A percentile compares a stretch with the other conserved stretches of the same genome.
These are phyloP conservation scores for Talaromyces wortmannii DNA, from an alignment of 495 filamentous ascomycete genomes.

Conservation along the genomic window DNA sequence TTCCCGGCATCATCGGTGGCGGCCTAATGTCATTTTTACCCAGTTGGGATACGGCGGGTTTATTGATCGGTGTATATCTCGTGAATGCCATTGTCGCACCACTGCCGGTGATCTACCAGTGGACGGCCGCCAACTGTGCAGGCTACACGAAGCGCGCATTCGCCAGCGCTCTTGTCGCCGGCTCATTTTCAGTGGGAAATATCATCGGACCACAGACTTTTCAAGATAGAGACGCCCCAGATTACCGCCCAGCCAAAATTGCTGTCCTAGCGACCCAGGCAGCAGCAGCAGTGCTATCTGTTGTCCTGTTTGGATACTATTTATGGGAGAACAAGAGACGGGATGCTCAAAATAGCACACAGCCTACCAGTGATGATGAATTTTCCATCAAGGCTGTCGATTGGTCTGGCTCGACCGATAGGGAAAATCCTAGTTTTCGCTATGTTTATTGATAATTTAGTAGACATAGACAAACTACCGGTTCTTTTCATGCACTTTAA, in stretches of 20 bases:
- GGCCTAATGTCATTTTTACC: constrained; percentile 54
- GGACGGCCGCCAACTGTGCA: constrained; percentile 39
- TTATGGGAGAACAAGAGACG: constrained; percentile 33
- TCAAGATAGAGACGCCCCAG: constrained; percentile 10
- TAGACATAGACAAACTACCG: too few relatives aligned
- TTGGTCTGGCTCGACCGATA: constrained; percentile 38
- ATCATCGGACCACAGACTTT: constrained; percentile 57
- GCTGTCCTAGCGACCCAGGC: constrained; percentile 45
- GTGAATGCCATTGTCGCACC: constrained; percentile 46
- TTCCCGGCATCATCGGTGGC: constrained; percentile 49
- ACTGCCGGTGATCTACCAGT: constrained; percentile 39
- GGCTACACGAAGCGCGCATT: constrained; percentile 46
- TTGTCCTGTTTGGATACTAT: constrained; percentile 37
- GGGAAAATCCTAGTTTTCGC: constrained; percentile 30
- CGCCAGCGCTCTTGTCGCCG: constrained; percentile 48
- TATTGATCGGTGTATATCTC: constrained; percentile 58
- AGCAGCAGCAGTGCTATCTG: constrained; percentile 28
- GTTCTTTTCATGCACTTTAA: too few relatives aligned
- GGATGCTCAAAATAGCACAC: constrained; percentile 7
- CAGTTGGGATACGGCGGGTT: constrained; percentile 34
- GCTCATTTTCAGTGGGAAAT: constrained; percentile 54
- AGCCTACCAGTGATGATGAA: constrained; percentile 9
- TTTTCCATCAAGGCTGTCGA: constrained; percentile 17
- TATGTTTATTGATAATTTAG: constrained; percentile 30
- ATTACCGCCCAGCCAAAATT: constrained; percentile 51